A percentile compares a stretch with the other conserved stretches of the same genome.
Evolutionary conservation across 2,329 filamentous ascomycete species (phyloP).

Genomic region (Penicillium capsulatum): DNA sequence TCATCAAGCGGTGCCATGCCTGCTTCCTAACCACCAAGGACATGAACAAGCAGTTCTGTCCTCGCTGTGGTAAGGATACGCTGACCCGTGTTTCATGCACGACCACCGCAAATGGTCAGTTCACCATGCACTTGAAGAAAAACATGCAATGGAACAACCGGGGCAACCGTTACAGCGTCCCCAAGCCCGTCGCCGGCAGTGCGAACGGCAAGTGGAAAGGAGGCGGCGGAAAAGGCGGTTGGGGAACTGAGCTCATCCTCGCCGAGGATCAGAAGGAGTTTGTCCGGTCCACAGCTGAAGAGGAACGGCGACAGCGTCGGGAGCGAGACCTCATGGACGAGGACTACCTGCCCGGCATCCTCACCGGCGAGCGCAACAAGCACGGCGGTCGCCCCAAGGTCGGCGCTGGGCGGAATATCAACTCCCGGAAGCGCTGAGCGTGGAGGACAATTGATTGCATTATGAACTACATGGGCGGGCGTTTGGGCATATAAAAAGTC

Average conservation of each 20-base stretch:
- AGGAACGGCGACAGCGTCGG: slow-evolving; percentile 56
- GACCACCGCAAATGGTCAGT: slow-evolving; percentile 73
- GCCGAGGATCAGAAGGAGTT: slow-evolving; percentile 98
- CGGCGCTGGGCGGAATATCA: slow-evolving; percentile 81
- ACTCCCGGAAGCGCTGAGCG: slow-evolving; percentile 60
- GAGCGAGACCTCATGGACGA: slow-evolving; percentile 89
- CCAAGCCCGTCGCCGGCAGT: slow-evolving; percentile 79
- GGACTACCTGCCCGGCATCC: slow-evolving; percentile 79
- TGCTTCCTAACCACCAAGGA: slow-evolving; percentile 84
- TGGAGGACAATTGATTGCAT: slow-evolving; percentile 20
- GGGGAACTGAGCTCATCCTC: slow-evolving; percentile 78
- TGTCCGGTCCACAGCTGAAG: slow-evolving; percentile 57
- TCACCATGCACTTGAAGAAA: slow-evolving; percentile 81
- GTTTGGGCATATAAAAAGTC: slow-evolving; percentile 22
- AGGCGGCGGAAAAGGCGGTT: slow-evolving; percentile 75
- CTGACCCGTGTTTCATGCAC: slow-evolving; percentile 81
- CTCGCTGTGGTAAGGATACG: slow-evolving; percentile 81
- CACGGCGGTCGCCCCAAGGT: slow-evolving; percentile 67
- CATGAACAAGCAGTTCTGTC: slow-evolving; percentile 87
- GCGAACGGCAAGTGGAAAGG: slow-evolving; percentile 68
- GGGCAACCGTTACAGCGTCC: slow-evolving; percentile 87
- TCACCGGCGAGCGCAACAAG: slow-evolving; percentile 71
- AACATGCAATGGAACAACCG: slow-evolving; percentile 96
- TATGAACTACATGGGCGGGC: slow-evolving; percentile 22
- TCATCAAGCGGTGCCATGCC: slow-evolving; percentile 87